Evolutionary conservation across 371 early-diverging fungal genomes (phyloP), one percentile per base, ranked within the genome.

Genomic region (Haplosporangium sp.): DNA sequence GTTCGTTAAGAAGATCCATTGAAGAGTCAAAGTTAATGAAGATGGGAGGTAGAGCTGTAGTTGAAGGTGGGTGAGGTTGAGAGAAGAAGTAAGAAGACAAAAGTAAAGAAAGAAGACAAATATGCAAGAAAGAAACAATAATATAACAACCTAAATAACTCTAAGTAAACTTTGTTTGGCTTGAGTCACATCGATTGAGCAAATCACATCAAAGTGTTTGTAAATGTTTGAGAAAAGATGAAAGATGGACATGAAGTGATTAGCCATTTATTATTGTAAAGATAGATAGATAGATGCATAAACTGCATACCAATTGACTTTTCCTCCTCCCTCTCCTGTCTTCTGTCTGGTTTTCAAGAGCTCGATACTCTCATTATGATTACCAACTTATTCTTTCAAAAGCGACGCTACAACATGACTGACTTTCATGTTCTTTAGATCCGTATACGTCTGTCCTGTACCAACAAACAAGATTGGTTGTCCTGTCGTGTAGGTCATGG

Each of bases 401-500:
- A 98, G 84, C 60, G 93, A 88, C n/a, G 89, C 86, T n/a, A 96
- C 96, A 61, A 98, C 94, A 82, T 93, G 93, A 35, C 86, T 82
- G 20, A 98, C 95, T 69, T 92, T 93, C 87, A 98, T 93, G 61
- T 92, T 93, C 79, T 92, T 92, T 72, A 99, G 88, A 89, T 99
- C 99, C 9, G 96, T 96, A 84, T 99, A 99, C 3, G 98, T 98
- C 87, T 99, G 99, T 4, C 99, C 99, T 2, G 96, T 97, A 39
- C 99, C 99, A 15, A 99, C 96, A 91, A 99, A 99, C 67, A 99
- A 85, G 60, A 99, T 97, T n/a, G 99, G 99, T 81, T 97, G 93
- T 3, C 97, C 94, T 10, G 99, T 96, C 45, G 93, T 93, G 79
- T 94, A 96, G 6, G 97, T 95, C 99, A 98, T 96, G n/a, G 96